Evolutionary conservation across 225 moss, liverwort and hornwort species (phyloP), one percentile per base, ranked within the genome.

Genomic region (Takakia lepidozioides): DNA sequence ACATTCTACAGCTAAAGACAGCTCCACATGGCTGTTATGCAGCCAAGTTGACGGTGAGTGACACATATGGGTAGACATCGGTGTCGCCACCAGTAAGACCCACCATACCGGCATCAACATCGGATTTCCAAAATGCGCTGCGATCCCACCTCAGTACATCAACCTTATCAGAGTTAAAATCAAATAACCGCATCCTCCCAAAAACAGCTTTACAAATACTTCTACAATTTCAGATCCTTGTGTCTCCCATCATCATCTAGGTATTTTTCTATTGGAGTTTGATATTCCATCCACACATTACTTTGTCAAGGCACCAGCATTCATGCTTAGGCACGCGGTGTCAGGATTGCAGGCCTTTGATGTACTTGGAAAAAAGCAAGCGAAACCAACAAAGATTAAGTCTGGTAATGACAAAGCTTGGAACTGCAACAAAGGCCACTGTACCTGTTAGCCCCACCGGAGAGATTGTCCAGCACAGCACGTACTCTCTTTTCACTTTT

Each of bases 21-120:
- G 32, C 7, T 11, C 7, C 7, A 6, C 7, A 32, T 1, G 32
- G 11, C 32, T 37, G 15, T 55, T 65, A 64, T 37, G 41, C 43
- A 1, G 54, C 54, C 40, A 70, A 37, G 36, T 55, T 71, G 49
- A 71, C 52, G 26, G 60, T 64, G 13, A 71, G 17, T 22, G 70
- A 71, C 29, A 71, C 70, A 23, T 71, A 71, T 29, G 70, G 64
- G 51, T 46, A 29, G 35, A 50, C 46, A 58, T 64, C 64, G 25
- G 34, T 25, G 38, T 64, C 59, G 23, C 29, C 59, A 35, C 70
- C 70, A 29, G 44, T 55, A 44, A 71, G 59, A 22, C 64, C 64
- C 25, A 50, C 30, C 60, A 65, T 50, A 5, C 32, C 36, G 21
- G 59, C 47, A 39, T 64, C 70, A 19, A 54, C 58, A 45, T 65